These are phyloP conservation scores for Colletotrichum plurivorum DNA, from an alignment of 2,329 filamentous ascomycete genomes.

Conservation along the genomic window DNA sequence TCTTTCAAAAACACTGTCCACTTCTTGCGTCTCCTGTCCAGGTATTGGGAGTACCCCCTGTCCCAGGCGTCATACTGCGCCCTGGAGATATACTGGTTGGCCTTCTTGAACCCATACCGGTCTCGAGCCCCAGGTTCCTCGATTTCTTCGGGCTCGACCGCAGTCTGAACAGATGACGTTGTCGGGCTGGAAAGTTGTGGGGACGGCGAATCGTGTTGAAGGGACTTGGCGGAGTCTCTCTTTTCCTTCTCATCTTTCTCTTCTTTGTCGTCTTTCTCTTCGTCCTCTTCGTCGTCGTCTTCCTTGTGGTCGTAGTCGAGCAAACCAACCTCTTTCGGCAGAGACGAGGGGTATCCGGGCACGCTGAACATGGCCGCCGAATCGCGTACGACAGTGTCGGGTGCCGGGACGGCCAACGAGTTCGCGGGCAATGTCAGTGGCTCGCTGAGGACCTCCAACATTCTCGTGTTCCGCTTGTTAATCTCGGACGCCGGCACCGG, in stretches of 20 bases:
- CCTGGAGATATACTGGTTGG: conserved; percentile 81
- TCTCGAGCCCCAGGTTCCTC: conserved; percentile 74
- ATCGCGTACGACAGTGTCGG: conserved; percentile 49
- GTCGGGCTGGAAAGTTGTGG: conserved; percentile 31
- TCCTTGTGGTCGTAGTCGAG: conserved; percentile 46
- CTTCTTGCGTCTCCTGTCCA: conserved; percentile 82
- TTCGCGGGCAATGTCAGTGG: conserved; percentile 48
- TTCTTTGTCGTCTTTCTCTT: conserved; percentile 1
- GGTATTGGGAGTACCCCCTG: conserved; percentile 79
- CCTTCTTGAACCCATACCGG: conserved; percentile 93
- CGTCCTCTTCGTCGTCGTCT: conserved; percentile 36
- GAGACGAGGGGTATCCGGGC: conserved; percentile 54
- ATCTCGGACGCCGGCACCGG: conserved; percentile 58
- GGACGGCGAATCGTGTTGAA: conserved; percentile 45
- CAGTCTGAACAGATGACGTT: conserved; percentile 38
- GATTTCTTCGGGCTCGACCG: conserved; percentile 52
- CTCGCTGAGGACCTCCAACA: conserved; percentile 58
- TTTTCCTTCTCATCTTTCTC: conserved; percentile 48
- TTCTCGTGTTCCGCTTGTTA: conserved; percentile 52
- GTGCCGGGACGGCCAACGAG: conserved; percentile 37
- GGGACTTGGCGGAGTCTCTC: conserved; percentile 66
- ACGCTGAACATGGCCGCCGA: conserved; percentile 55
- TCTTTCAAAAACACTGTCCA: conserved; percentile 86
- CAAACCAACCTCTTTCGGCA: conserved; percentile 46
- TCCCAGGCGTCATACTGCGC: conserved; percentile 90